Conservation (phyloP, 2,329 filamentous ascomycete species). For the Colletotrichum neosansevieriae region DNA sequence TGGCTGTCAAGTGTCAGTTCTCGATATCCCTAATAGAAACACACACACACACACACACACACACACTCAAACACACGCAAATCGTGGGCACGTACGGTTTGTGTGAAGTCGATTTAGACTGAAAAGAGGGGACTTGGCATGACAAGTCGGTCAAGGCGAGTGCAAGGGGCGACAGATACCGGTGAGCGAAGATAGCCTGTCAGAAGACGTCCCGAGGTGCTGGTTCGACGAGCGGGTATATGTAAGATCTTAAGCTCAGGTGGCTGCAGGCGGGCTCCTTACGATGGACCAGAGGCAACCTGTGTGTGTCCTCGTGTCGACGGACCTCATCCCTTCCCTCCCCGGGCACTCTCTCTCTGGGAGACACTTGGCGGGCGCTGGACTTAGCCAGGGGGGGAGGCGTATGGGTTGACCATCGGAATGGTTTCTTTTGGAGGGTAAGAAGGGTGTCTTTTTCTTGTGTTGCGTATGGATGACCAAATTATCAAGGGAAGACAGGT, state of each 20-base stretch:
- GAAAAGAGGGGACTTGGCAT: constrained; percentile 32
- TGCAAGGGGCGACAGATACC: constrained; percentile 37
- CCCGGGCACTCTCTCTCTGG: constrained; percentile 9
- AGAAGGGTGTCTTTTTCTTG: constrained; percentile 8
- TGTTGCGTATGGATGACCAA: constrained; percentile 18
- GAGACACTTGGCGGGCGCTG: constrained; percentile 20
- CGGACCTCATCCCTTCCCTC: neutral
- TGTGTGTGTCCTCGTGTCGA: neutral
- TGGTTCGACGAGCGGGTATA: constrained; percentile 38
- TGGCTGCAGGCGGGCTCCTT: constrained; percentile 22
- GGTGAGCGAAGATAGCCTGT: constrained; percentile 34
- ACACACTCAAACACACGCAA: neutral
- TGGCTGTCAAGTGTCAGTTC: constrained; percentile 1
- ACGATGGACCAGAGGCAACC: constrained; percentile 13
- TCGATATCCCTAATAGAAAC: neutral
- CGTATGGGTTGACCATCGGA: constrained; percentile 13
- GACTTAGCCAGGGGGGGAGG: neutral
- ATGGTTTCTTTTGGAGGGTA: constrained; percentile 31
- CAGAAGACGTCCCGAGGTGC: constrained; percentile 33
- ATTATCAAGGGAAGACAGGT: constrained; percentile 10
- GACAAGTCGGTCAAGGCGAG: constrained; percentile 36
- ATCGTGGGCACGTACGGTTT: constrained; percentile 8
- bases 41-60: neutral
- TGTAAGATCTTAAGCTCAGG: constrained; percentile 37
- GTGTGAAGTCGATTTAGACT: constrained; percentile 32